Conservation (phyloP, 306 rosid genomes). For the Glycine tomentella region DNA sequence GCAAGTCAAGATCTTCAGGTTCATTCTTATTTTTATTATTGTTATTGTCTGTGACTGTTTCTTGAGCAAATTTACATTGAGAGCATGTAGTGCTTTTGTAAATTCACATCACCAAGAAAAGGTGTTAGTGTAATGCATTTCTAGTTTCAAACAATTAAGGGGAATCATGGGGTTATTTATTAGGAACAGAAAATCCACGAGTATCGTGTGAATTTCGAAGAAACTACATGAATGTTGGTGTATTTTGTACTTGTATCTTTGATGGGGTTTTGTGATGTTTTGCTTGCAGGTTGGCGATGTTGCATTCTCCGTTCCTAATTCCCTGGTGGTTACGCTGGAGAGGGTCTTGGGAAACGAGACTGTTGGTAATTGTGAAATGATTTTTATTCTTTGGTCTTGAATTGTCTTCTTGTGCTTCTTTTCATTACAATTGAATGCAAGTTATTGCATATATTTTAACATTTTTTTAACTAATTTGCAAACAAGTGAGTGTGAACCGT, state of each 20-base stretch:
- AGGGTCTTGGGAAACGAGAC: conserved; percentile 95
- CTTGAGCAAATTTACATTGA: not conserved
- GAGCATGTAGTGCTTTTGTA: not conserved
- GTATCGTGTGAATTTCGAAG: not conserved
- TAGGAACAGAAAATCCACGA: not conserved
- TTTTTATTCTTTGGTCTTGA: conserved; percentile 27
- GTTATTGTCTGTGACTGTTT: not conserved
- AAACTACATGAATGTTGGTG: not conserved
- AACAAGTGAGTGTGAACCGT: not conserved
- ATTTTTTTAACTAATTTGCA: not conserved
- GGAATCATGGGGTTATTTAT: not conserved
- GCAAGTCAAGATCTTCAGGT: conserved; percentile 95
- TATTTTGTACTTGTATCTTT: not conserved
- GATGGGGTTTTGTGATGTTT: conserved; percentile 28
- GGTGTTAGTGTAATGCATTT: not conserved
- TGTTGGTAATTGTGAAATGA: conserved; percentile 72
- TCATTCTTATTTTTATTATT: not conserved
- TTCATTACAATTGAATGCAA: not conserved
- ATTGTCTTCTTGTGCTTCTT: conserved; percentile 15
- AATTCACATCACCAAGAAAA: not conserved
- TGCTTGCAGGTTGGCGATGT: conserved; percentile 80
- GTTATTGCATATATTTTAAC: not conserved
- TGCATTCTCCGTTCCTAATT: conserved; percentile 86
- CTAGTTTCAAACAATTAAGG: not conserved
- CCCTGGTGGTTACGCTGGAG: conserved; percentile 91